Base-by-base conservation (phyloP, 148 eudicot species). In the Spergularia bocconei region DNA sequence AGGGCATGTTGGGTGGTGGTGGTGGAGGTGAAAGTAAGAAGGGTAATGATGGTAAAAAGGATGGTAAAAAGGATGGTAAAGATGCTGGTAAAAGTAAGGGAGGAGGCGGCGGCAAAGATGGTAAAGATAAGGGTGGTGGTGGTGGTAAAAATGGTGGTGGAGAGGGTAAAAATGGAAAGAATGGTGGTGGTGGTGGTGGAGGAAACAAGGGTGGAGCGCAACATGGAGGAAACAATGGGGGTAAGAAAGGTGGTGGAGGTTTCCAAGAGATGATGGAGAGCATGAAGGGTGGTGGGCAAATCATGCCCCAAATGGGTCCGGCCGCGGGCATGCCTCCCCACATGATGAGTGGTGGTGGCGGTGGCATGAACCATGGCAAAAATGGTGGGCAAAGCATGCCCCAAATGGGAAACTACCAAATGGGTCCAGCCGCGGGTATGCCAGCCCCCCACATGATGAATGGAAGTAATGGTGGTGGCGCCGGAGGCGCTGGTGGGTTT, bases 381-480 rank as follows among this genome's bases (percentile, higher is more conserved):
- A 81, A 81, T 59, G 86, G 85, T 50, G 78, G 85, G 62, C 55
- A 63, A 33, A 78, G 51, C 16, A 84, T 84, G 88, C 78, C 84
- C 47, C 90, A 78, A 62, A 83, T 86, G 87, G 89, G 85, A 13
- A 79, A 79, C 14, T 70, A 71, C 68, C 84, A 78, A 64, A 82
- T 88, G 88, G 91, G 88, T 65, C 84, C 84, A 69, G 77, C 91
- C 0, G 87, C 85, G 41, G 94, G 97, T 33, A 65, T 83, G 11
- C 92, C 88, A 6, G 79, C 82, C 17, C 77, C 76, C 2, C 84
- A 77, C 41, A 77, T 81, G 77, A 76, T 79, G 71, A 79, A 76
- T 73, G 73, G 60, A 33, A 81, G 82, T 36, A 69, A 62, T 10
- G 75, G 61, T 50, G 64, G 62, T 10, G 75, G 61, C 39, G 64